Percentiles rank a stretch among this genome's conserved stretches.
Conservation (phyloP, 2,329 filamentous ascomycete genomes). For the Paradendryphiella salina region DNA sequence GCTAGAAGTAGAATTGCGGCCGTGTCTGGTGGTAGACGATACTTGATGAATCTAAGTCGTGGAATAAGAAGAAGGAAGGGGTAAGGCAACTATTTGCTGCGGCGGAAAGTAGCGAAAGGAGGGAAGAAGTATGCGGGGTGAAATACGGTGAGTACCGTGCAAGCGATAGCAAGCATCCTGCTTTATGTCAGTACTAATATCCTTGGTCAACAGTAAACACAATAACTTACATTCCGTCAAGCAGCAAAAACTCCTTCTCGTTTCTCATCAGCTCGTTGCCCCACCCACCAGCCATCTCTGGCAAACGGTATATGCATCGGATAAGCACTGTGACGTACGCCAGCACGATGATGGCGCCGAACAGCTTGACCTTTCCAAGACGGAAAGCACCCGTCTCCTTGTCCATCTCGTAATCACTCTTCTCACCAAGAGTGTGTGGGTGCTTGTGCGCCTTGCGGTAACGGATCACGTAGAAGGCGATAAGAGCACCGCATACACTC, state of each 20-base stretch:
- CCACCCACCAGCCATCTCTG: conserved; percentile 53
- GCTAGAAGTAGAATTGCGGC: not conserved
- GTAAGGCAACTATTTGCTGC: conserved; percentile 8
- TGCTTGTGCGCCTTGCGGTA: conserved; percentile 25
- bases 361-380: conserved; percentile 27
- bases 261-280: conserved; percentile 51
- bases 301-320: conserved; percentile 53
- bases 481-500: conserved; percentile 51
- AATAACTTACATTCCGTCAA: conserved; percentile 50
- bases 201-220: not conserved
- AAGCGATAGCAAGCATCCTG: conserved; percentile 38
- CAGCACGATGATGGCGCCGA: conserved; percentile 33
- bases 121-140: conserved; percentile 37
- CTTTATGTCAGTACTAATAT: conserved; percentile 1
- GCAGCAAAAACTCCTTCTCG: conserved; percentile 51
- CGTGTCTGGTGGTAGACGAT: not conserved
- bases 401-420: conserved; percentile 30
- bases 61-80: not conserved
- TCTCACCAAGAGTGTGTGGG: conserved; percentile 20
- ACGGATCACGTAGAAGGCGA: conserved; percentile 40
- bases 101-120: conserved; percentile 33
- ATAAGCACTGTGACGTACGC: conserved; percentile 52
- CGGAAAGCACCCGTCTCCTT: conserved; percentile 25
- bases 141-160: conserved; percentile 28
- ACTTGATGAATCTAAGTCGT: conserved; percentile 1